Conservation (phyloP, 176 grass and related monocot genomes). For the Ensete glaucum region DNA sequence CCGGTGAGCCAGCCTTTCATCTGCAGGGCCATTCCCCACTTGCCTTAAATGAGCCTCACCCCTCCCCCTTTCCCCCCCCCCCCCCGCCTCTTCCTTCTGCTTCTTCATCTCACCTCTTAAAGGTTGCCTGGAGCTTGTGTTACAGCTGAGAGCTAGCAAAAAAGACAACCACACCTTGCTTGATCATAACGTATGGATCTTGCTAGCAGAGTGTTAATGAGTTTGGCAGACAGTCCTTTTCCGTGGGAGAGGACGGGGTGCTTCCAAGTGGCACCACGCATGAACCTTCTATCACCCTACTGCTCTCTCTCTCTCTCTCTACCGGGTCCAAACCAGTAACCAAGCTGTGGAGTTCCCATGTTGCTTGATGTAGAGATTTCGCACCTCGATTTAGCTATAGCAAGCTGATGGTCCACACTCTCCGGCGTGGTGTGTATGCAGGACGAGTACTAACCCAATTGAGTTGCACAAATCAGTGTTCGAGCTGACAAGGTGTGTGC, state of each 20-base stretch:
- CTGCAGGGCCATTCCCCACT: not conserved
- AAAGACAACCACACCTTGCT: too few relatives aligned
- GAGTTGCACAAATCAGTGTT: slow-evolving; percentile 1
- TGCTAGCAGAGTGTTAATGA: not conserved
- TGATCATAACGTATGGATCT: not conserved
- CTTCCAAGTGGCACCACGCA: not conserved
- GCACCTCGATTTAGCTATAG: not conserved
- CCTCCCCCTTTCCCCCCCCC: too few relatives aligned
- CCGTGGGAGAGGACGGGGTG: not conserved
- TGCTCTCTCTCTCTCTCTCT: too few relatives aligned
- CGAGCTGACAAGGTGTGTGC: not conserved
- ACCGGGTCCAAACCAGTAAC: too few relatives aligned
- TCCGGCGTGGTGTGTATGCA: too few relatives aligned
- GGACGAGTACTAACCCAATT: not conserved
- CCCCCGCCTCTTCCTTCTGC: too few relatives aligned
- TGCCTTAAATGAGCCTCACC: not conserved
- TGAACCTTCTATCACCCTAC: not conserved
- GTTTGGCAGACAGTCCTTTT: not conserved
- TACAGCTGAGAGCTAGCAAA: too few relatives aligned
- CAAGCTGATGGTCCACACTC: slow-evolving; percentile 1
- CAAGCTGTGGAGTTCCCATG: too few relatives aligned
- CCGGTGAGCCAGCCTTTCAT: not conserved
- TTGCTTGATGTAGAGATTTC: too few relatives aligned
- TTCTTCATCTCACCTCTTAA: not conserved
- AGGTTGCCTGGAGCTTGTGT: too few relatives aligned